A percentile compares a stretch with the other conserved stretches of the same genome.
Conservation (phyloP, 1,284 basidiomycete genomes). For the Ganoderma boninense region DNA sequence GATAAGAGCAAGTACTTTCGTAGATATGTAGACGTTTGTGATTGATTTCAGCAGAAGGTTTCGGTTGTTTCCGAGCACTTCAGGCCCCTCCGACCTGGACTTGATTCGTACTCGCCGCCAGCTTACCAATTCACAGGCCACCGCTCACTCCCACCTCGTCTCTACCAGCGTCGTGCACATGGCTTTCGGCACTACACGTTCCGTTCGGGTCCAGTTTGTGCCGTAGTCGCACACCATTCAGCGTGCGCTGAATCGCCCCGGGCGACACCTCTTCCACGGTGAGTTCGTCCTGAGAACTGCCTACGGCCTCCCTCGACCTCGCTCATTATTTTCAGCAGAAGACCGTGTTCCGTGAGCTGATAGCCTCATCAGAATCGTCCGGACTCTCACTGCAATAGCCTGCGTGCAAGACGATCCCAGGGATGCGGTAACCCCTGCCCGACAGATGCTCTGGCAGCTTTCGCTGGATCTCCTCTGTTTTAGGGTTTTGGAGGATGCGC, state of each 20-base stretch:
- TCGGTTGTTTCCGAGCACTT: not conserved
- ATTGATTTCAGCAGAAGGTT: no score
- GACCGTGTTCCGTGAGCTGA: not conserved
- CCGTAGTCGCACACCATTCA: conserved; percentile 8
- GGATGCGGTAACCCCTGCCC: not conserved
- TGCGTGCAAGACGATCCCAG: not conserved
- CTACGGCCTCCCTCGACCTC: not conserved
- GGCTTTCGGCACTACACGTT: not conserved
- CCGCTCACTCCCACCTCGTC: not conserved
- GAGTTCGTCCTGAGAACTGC: conserved; percentile 4
- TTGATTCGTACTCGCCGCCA: no score
- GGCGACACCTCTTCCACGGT: conserved; percentile 10
- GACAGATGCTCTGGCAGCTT: not conserved
- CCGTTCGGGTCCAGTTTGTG: not conserved
- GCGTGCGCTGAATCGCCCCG: not conserved
- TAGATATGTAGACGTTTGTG: not conserved
- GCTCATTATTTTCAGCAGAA: not conserved
- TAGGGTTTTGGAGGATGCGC: not conserved
- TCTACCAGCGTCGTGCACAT: conserved; percentile 5
- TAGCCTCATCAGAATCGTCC: not conserved
- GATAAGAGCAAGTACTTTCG: not conserved
- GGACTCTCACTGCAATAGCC: not conserved
- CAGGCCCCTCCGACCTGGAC: no score
- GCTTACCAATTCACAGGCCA: not conserved
- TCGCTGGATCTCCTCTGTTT: not conserved